Conservation (phyloP, 306 rosid species). For the Pterocarpus santalinus region DNA sequence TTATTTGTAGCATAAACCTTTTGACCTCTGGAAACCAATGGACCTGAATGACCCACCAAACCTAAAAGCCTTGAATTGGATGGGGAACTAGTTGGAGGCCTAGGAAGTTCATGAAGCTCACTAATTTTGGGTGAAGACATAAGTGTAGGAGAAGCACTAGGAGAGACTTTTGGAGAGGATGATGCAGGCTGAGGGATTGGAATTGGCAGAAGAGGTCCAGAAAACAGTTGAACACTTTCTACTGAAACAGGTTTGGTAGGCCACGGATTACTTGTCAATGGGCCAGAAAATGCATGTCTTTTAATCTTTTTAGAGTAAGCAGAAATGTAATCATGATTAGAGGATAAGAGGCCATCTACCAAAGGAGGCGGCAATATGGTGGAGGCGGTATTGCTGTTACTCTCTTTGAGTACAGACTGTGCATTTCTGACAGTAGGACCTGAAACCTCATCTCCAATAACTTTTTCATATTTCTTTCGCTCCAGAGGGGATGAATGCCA, state of each 20-base stretch:
- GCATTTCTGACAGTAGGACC: constrained; percentile 53
- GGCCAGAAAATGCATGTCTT: constrained; percentile 91
- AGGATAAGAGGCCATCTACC: constrained; percentile 57
- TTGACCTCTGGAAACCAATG: constrained; percentile 73
- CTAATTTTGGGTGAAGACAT: constrained; percentile 86
- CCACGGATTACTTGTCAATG: constrained; percentile 71
- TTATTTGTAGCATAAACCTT: constrained; percentile 60
- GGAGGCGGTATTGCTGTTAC: constrained; percentile 67
- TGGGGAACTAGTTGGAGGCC: constrained; percentile 76
- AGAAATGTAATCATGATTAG: constrained; percentile 55
- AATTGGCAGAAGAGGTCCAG: constrained; percentile 83
- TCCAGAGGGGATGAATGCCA: constrained; percentile 88
- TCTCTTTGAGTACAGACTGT: constrained; percentile 77
- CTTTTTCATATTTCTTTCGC: constrained; percentile 62
- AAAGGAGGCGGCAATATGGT: constrained; percentile 72
- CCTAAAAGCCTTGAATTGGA: constrained; percentile 67
- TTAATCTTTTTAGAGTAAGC: constrained; percentile 73
- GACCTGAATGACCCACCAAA: constrained; percentile 84
- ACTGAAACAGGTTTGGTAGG: constrained; percentile 58
- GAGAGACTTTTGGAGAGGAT: constrained; percentile 78
- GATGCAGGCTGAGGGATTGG: constrained; percentile 73
- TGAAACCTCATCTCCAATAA: constrained; percentile 55
- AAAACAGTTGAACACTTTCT: constrained; percentile 69
- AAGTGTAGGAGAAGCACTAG: constrained; percentile 78
- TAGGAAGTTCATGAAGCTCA: constrained; percentile 98